phyloP scores from a whole-genome alignment of 2,329 filamentous ascomycete genomes.

The Beauveria australis region DNA sequence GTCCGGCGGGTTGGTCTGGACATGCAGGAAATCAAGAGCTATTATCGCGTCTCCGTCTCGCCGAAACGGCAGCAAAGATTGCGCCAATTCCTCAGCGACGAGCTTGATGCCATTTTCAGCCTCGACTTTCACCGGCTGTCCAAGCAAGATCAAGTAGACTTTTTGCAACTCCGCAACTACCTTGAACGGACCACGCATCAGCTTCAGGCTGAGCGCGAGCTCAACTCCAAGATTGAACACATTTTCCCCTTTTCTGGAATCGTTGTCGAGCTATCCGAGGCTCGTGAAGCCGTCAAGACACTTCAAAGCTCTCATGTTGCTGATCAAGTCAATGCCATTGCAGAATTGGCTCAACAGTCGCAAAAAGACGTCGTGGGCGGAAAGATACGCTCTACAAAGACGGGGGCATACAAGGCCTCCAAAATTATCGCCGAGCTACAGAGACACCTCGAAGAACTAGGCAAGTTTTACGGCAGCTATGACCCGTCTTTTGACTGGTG shows the following conservation, averaged over 20 bases:
- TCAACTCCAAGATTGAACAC: slow-evolving; percentile 27
- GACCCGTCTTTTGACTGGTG: slow-evolving; percentile 52
- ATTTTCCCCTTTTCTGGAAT: slow-evolving; percentile 37
- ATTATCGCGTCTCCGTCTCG: slow-evolving; percentile 42
- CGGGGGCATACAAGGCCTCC: slow-evolving; percentile 38
- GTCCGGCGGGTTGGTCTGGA: slow-evolving; percentile 37
- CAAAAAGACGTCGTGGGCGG: slow-evolving; percentile 26
- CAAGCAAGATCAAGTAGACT: slow-evolving; percentile 41
- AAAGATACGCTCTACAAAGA: slow-evolving; percentile 28
- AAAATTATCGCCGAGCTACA: slow-evolving; percentile 33
- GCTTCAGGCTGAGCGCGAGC: slow-evolving; percentile 30
- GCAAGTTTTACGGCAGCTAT: slow-evolving; percentile 44
- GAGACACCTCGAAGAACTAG: slow-evolving; percentile 36
- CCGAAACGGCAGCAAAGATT: slow-evolving; percentile 30
- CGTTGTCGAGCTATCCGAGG: slow-evolving; percentile 38
- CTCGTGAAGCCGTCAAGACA: slow-evolving; percentile 34
- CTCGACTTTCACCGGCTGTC: slow-evolving; percentile 20
- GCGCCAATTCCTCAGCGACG: slow-evolving; percentile 30
- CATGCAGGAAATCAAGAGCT: slow-evolving; percentile 35
- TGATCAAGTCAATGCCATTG: slow-evolving; percentile 29
- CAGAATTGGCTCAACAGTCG: slow-evolving; percentile 24
- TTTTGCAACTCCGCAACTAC: slow-evolving; percentile 40
- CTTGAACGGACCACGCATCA: slow-evolving; percentile 28
- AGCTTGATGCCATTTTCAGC: slow-evolving; percentile 25
- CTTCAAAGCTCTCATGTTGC: slow-evolving; percentile 37